Evolutionary conservation across 768 basidiomycete genomes (phyloP).

Genomic region (Lactarius evosmus): DNA sequence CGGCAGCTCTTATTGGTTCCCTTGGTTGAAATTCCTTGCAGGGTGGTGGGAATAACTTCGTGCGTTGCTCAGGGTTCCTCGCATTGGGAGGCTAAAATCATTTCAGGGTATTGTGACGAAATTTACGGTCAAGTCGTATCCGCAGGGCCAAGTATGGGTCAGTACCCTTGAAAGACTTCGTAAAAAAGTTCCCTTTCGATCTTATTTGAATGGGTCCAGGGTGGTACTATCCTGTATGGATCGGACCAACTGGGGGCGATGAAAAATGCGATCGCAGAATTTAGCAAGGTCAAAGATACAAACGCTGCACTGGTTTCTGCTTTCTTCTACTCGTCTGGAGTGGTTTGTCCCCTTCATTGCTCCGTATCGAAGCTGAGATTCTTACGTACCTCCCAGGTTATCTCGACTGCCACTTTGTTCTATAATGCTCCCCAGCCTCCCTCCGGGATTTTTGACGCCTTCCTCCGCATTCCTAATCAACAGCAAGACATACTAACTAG

Average conservation of each 20-base stretch:
- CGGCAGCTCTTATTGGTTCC: not conserved
- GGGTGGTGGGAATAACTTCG: slow-evolving; percentile 13
- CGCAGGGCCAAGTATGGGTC: slow-evolving; percentile 36
- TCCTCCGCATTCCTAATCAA: slow-evolving; percentile 40
- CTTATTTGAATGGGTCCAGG: not conserved
- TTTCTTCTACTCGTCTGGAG: slow-evolving; percentile 31
- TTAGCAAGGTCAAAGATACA: not conserved
- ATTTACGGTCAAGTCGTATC: slow-evolving; percentile 50
- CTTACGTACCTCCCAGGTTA: slow-evolving; percentile 14
- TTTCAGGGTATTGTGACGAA: slow-evolving; percentile 53
- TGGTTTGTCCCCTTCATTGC: slow-evolving; percentile 33
- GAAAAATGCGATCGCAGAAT: not conserved
- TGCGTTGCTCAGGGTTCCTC: not conserved
- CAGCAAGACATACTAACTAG: slow-evolving; percentile 37
- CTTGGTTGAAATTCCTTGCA: slow-evolving; percentile 53
- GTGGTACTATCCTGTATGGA: not conserved
- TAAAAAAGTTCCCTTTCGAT: too few relatives aligned
- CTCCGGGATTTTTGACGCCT: slow-evolving; percentile 45
- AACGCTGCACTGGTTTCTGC: not conserved
- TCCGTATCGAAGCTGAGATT: slow-evolving; percentile 37
- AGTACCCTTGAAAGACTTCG: slow-evolving; percentile 27
- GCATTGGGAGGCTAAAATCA: not conserved
- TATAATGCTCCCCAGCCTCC: slow-evolving; percentile 51
- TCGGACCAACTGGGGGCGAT: not conserved
- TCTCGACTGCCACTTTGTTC: slow-evolving; percentile 37